Evolutionary conservation across 768 basidiomycete genomes (phyloP), one percentile per base, ranked within the genome.

Genomic region (Mycena indigotica): DNA sequence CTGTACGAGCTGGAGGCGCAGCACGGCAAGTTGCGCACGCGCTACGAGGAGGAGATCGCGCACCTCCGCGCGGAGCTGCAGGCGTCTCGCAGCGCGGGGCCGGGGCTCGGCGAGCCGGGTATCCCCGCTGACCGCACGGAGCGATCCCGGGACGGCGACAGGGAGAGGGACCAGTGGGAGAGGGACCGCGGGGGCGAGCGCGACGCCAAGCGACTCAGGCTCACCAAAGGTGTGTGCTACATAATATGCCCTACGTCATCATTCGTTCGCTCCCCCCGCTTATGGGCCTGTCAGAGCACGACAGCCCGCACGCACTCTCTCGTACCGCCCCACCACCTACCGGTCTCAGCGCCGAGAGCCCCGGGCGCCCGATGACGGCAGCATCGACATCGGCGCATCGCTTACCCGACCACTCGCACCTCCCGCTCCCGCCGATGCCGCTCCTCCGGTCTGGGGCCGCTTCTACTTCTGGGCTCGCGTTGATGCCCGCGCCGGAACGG

Each of bases 1-100:
- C 80, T 98, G 12, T 95, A 95, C 68, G 94, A 98, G 63, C 86
- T 99, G 54, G 96, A 99, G 70, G 76, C 85, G 0, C 88, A 91
- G 60, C 94, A 98, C 64, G 82, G 80, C 61, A 93, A 95, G 77
- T 85, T 93, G 52, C 83, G 93, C 29, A 84, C 88, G 59, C 86
- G 88, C 67, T 96, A 93, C 66, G 95, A 97, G 67, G 87, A 91
- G 2, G 95, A 97, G 63, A 76, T 96, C 55, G 75, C 76, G 4
- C 81, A 87, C 28, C 80, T 93, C 13, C 82, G 93, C 24, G 75
- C 82, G 3, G 90, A 93, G 68, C 75, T 90, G 29, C 80, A 87
- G 56, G 73, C 80, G 2, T 67, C 77, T 25, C 80, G 84, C 8
- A 56, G 53, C 13, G 60, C 53, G 13, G 53, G 57, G 19, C 52